Base-by-base conservation (phyloP, 2,329 filamentous ascomycete species). In the Colletotrichum sp. region DNA sequence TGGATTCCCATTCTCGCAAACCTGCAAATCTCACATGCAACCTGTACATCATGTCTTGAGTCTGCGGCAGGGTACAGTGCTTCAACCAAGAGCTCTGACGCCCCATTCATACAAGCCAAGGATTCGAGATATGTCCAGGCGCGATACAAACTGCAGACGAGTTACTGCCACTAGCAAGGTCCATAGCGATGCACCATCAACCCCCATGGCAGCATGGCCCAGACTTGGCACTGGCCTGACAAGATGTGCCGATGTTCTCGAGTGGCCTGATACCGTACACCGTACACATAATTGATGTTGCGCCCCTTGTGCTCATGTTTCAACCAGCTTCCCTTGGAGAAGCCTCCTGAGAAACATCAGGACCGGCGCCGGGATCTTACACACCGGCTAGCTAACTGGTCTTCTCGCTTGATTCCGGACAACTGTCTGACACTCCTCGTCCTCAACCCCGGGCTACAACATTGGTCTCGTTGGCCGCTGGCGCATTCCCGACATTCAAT, bases 141-240 rank as follows among this genome's bases (percentile, higher is more conserved):
- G 34, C 32, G 28, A 32, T 43, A 12, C 66, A 32, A 48, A 38
- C 43, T 48, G 58, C 43, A 71, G 63, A 52, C 16, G 16, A 66
- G 6, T 52, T 55, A 55, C 58, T 21, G 71, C 26, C 18, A 30
- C 28, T 55, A 43, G 13, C 52, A 38, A 36, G 43, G 43, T 21
- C 55, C 16, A 64, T 28, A 38, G 34, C 43, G 52, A 72, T 66
- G 60, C 61, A 32, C 32, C 18, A 69, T 48, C 24, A 26, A 21
- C 3, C 26, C 30, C 30, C 30, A 32, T 63, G 21, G 30, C 32
- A 48, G 69, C 63, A 57, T 70, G n/a, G 64, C 48, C 21, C 43
- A 52, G 64, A 24, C 64, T 73, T 68, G 63, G 72, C 72, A 13
- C 55, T 67, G 61, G 72, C 48, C 30, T 72, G 63, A 63, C 63